Base-by-base conservation (phyloP, 768 basidiomycete species). In the Boletus rufocinnamomeus region DNA sequence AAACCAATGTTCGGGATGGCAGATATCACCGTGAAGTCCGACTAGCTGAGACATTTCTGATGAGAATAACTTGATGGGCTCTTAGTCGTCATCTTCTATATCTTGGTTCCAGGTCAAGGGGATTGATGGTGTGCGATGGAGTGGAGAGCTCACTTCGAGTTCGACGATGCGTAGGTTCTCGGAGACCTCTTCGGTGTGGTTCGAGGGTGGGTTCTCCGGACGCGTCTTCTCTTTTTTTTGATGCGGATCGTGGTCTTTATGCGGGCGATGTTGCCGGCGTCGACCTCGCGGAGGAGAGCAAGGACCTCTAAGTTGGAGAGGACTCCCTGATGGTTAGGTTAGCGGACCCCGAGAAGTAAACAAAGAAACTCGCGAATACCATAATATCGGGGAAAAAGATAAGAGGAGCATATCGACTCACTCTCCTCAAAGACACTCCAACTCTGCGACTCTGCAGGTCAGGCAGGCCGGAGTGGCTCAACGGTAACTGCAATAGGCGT, bases 301-400 rank as follows among this genome's bases (percentile, higher is more conserved):
- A 95, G 77, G 59, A 97, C 94, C 72, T 98, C 95, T 65, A 80
- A 84, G 74, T 97, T 96, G 34, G 93, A 89, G 17, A 98, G 82
- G 53, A 96, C 37, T 74, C 52, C 67, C 69, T 67, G 2, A 6
- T 11, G 67, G 65, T 60, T 69, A 69, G 68, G 67, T 69, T 62
- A 59, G 50, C 14, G 23, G 23, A 56, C 51, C 11, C 30, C 40
- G 66, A 52, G 6, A 45, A 34, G 46, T 30, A 73, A 72, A 72
- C 58, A 72, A 34, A 58, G 52, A 66, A 52, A 52, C 47, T 3
- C 52, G 51, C 10, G 8, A 52, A 52, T 52, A 52, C 41, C 51
- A 50, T 40, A 46, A 47, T 38, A 52, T 44, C 45, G 35, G 44
- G 52, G 50, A 60, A 56, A 52, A 56, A 57, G 63, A 51, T 49